Conservation (phyloP, 106 monocot genomes). For the Phalaenopsis equestris region DNA sequence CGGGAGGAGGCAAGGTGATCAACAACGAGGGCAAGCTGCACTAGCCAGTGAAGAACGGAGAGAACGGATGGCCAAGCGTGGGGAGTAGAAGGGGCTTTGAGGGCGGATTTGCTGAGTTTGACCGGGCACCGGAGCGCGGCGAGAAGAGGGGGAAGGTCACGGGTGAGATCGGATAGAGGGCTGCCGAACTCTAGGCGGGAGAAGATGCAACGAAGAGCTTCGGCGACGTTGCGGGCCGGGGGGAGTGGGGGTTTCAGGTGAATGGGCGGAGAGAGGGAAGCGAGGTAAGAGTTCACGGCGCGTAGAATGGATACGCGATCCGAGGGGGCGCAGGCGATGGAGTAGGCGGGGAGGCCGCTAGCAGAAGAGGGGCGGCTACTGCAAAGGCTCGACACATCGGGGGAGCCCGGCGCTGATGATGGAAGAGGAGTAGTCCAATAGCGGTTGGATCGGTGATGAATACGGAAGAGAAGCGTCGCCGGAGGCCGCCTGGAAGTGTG, state of each 20-base stretch:
- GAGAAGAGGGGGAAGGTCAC: conserved; percentile 45
- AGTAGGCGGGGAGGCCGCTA: background rate
- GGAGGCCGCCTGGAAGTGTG: background rate
- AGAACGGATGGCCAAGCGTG: conserved; percentile 77
- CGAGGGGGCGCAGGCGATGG: conserved; percentile 14
- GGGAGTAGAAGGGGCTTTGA: conserved; percentile 72
- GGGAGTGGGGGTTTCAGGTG: conserved; percentile 54
- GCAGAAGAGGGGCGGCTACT: conserved; percentile 49
- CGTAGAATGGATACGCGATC: conserved; percentile 40
- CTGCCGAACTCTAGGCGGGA: conserved; percentile 26
- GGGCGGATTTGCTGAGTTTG: conserved; percentile 63
- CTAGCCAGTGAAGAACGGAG: conserved; percentile 64
- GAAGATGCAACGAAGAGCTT: conserved; percentile 37
- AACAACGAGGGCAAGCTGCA: conserved; percentile 36
- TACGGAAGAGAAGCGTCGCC: background rate
- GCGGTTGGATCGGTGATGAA: background rate
- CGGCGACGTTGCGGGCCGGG: conserved; percentile 52
- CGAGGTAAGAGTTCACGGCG: conserved; percentile 58
- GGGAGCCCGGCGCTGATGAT: conserved; percentile 30
- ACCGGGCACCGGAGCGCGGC: conserved; percentile 43
- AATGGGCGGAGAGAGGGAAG: conserved; percentile 26
- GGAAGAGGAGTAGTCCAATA: conserved; percentile 15
- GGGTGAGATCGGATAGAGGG: conserved; percentile 23
- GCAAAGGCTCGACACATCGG: conserved; percentile 52
- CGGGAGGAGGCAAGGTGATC: conserved; percentile 21